Percentiles rank a stretch among this genome's conserved stretches.
These are phyloP conservation scores for Trichocladium uniseriatum DNA, from an alignment of 495 filamentous ascomycete species.

Conservation along the genomic window DNA sequence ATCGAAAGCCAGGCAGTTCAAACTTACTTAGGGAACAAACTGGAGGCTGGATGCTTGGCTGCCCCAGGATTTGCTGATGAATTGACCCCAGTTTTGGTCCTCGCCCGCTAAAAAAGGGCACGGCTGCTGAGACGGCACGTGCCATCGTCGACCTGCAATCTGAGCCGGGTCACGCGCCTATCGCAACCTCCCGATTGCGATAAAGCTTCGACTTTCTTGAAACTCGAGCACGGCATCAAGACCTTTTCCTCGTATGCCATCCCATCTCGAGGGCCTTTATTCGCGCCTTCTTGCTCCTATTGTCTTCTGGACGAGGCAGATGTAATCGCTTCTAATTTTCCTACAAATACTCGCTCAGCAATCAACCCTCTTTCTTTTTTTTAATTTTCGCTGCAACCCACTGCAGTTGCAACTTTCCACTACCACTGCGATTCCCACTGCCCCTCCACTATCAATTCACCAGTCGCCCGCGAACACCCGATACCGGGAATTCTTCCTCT, in stretches of 20 bases:
- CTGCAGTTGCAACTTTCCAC: not conserved
- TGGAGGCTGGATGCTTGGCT: too few relatives aligned
- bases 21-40: too few relatives aligned
- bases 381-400: not conserved
- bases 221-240: constrained; percentile 9
- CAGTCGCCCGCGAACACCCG: not conserved
- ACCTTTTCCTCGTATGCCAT: constrained; percentile 1
- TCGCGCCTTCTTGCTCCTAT: not conserved
- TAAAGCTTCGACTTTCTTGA: constrained; percentile 17
- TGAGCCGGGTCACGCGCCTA: constrained; percentile 27
- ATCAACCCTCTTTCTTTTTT: not conserved
- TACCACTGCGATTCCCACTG: not conserved
- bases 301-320: not conserved
- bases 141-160: constrained; percentile 15
- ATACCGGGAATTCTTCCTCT: not conserved
- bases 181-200: constrained; percentile 21
- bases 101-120: too few relatives aligned
- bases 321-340: not conserved
- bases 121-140: constrained; percentile 18
- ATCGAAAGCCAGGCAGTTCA: too few relatives aligned
- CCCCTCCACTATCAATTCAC: not conserved
- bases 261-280: not conserved
- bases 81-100: too few relatives aligned
- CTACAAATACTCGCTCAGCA: too few relatives aligned
- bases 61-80: not conserved